Evolutionary conservation across 1,139 yeast genomes (phyloP).

Genomic region (Sugiyamaella sp.): DNA sequence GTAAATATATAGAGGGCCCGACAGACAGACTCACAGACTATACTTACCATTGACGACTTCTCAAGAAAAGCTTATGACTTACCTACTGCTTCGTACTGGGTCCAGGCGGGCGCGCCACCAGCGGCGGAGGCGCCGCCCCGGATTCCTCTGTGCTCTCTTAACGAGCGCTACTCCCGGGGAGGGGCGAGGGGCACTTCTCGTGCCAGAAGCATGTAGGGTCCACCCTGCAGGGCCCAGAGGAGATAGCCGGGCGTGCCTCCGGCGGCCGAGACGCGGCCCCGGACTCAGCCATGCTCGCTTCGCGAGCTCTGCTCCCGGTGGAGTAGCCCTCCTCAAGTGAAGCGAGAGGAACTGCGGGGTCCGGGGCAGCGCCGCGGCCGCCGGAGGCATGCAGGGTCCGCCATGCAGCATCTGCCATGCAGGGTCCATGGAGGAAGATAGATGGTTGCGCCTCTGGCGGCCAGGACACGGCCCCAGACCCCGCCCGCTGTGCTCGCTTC

Average conservation of each 20-base stretch:
- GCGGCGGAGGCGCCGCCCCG: not conserved
- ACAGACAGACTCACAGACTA: not conserved
- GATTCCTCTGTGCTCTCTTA: too few species aligned
- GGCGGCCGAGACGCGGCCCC: not conserved
- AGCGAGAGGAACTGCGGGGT: not conserved
- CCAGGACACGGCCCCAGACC: too few species aligned
- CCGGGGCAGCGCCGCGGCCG: not conserved
- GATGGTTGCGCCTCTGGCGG: too few species aligned
- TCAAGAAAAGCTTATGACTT: not conserved
- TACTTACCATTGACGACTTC: not conserved
- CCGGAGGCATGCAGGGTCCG: not conserved
- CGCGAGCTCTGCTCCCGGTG: not conserved
- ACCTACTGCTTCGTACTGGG: too few species aligned
- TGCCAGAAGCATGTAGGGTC: too few species aligned
- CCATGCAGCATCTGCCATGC: too few species aligned
- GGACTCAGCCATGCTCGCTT: not conserved
- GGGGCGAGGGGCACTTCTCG: too few species aligned
- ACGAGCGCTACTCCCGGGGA: too few species aligned
- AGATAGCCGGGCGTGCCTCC: not conserved
- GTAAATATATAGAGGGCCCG: conserved; percentile 9
- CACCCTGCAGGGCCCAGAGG: not conserved
- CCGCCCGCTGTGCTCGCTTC: too few species aligned
- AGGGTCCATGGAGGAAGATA: too few species aligned
- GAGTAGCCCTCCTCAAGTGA: not conserved
- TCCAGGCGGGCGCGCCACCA: too few species aligned